phyloP scores from a whole-genome alignment of 2,329 filamentous ascomycete genomes.

The Spiromastix sp. region DNA sequence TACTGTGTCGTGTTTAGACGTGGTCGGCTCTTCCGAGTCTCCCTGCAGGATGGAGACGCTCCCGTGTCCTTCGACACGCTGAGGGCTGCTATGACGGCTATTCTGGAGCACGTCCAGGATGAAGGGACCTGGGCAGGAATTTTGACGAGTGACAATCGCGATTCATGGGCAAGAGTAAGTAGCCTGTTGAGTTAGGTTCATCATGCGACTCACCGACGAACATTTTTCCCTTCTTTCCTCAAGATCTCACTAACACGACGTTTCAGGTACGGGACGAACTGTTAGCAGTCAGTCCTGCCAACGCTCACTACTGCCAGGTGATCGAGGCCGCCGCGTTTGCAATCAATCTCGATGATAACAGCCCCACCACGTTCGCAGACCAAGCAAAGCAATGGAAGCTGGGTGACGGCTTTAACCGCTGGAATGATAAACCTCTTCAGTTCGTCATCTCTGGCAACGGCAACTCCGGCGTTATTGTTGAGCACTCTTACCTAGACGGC shows the following conservation, averaged over 20 bases:
- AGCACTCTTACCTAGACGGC: conserved; percentile 18
- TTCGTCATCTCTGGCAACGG: conserved; percentile 18
- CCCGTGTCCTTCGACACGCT: conserved; percentile 3
- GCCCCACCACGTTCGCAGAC: conserved; percentile 11
- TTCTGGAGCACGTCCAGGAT: conserved; percentile 4
- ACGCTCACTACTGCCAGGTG: not conserved
- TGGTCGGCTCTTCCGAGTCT: conserved; percentile 1
- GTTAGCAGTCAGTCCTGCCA: not conserved
- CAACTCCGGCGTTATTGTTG: conserved; percentile 14
- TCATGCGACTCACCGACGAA: not conserved
- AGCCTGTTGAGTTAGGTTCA: not conserved
- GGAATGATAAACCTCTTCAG: conserved; percentile 18
- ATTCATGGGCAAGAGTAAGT: conserved; percentile 8
- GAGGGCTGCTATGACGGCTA: not conserved
- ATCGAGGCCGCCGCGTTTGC: conserved; percentile 17
- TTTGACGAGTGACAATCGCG: conserved; percentile 8
- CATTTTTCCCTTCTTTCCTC: not conserved
- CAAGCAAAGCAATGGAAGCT: conserved; percentile 12
- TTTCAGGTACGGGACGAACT: conserved; percentile 2
- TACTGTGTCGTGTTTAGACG: conserved; percentile 5
- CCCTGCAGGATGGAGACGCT: not conserved
- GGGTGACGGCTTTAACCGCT: conserved; percentile 15
- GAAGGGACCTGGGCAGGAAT: conserved; percentile 7
- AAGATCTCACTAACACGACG: not conserved
- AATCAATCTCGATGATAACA: conserved; percentile 16